Conservation (phyloP, 2,329 filamentous ascomycete species). For the Truncatella angustata region DNA sequence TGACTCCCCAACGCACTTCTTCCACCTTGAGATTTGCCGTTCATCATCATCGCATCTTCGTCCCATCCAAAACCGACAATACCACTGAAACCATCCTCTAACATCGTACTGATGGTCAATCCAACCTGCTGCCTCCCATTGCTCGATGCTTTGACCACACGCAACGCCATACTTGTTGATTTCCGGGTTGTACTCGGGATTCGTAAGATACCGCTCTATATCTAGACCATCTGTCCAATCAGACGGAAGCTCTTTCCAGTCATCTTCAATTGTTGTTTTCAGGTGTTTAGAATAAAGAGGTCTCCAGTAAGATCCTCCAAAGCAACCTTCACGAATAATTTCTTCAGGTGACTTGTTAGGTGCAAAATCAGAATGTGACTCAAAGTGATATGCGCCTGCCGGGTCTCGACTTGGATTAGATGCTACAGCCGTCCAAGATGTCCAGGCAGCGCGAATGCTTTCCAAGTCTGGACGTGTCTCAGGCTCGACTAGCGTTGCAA, state of each 20-base stretch:
- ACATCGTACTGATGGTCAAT: constrained; percentile 52
- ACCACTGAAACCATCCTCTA: constrained; percentile 58
- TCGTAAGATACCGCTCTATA: constrained; percentile 36
- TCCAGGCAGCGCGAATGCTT: constrained; percentile 35
- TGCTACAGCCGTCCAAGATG: constrained; percentile 39
- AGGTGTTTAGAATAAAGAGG: constrained; percentile 43
- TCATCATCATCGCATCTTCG: constrained; percentile 50
- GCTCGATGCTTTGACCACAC: constrained; percentile 52
- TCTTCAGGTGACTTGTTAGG: constrained; percentile 54
- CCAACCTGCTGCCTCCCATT: constrained; percentile 55
- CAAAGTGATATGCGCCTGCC: constrained; percentile 44
- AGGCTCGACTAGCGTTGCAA: not conserved
- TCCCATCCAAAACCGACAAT: constrained; percentile 49
- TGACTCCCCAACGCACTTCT: constrained; percentile 48
- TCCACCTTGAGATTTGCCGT: constrained; percentile 50
- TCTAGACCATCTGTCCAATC: constrained; percentile 42
- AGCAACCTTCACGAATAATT: constrained; percentile 50
- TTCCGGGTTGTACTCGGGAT: constrained; percentile 39
- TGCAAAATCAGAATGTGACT: constrained; percentile 39
- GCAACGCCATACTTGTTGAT: constrained; percentile 52
- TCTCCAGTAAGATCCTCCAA: constrained; percentile 51
- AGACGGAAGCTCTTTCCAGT: constrained; percentile 44
- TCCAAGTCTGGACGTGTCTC: constrained; percentile 15
- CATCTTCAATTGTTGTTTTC: constrained; percentile 37
- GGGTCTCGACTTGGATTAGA: constrained; percentile 37